Base-by-base conservation (phyloP, 2,329 filamentous ascomycete genomes). In the Davidsoniella eucalypti region DNA sequence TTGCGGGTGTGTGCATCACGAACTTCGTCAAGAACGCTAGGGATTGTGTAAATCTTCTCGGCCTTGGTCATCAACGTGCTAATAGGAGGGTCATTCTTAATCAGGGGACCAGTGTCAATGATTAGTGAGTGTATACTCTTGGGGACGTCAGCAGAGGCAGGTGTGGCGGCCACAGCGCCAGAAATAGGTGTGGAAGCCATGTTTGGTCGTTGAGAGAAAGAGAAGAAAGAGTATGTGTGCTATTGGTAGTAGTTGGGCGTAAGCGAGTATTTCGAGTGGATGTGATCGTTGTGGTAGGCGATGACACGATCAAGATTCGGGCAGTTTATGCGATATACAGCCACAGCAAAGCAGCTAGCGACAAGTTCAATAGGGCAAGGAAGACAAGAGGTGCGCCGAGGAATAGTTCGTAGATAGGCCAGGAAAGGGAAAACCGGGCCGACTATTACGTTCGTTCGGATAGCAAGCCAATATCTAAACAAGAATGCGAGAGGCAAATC, bases 91-190 rank as follows among this genome's bases (percentile, higher is more conserved):
- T 92, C 82, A 67, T 95, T 95, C 62, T 90, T 90, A 64, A 98
- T 88, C 54, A 98, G 79, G 6, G 90, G 87, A 23, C 88, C 90
- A 2, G 92, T 84, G 62, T 98, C 92, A 57, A 98, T 74, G 25
- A 96, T 75, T 47, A 96, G 77, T 49, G 82, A 83, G 67, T 93
- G 80, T 46, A 94, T 78, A 0, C 81, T 74, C 62, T 88, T 94
- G 47, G 52, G 52, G 14, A 33, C 44, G 33, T 18, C 37, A 37
- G 51, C 50, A 38, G 54, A 50, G 26, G 57, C 41, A 14, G 56
- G 46, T 40, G 55, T 51, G 17, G 45, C 25, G 47, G 33, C 25
- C n/a, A 41, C 25, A 7, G 42, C 25, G 10, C 17, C 21, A 29
- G 46, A n/a, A 6, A 41, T 49, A 7, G 41, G 18, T 21, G 41